Percentiles rank a stretch among this genome's conserved stretches.
Conservation (phyloP, 179 eudicot genomes). For the Amaranthus tricolor region DNA sequence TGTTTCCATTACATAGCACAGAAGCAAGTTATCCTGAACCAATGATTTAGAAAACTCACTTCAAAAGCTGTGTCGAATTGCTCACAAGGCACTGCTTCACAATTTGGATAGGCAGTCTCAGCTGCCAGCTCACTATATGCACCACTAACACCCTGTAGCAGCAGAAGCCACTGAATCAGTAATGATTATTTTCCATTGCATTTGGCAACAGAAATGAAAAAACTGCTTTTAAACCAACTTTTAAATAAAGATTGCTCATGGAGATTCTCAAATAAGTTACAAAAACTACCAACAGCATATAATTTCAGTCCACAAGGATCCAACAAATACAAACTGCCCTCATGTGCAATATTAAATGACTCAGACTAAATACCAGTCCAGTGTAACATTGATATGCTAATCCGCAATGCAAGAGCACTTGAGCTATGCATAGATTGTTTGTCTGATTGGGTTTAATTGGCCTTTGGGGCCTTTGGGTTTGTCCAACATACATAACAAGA, state of each 20-base stretch:
- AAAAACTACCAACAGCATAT: no score
- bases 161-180: slow-evolving; percentile 1
- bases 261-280: neutral
- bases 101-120: slow-evolving; percentile 78
- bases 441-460: neutral
- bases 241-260: neutral
- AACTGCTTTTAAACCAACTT: neutral
- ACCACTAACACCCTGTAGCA: slow-evolving; percentile 69
- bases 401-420: neutral
- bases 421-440: neutral
- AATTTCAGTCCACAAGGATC: neutral
- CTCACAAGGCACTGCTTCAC: slow-evolving; percentile 90
- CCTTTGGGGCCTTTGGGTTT: neutral
- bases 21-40: slow-evolving; percentile 2
- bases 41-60: slow-evolving; percentile 36
- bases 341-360: neutral
- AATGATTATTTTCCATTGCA: neutral
- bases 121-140: slow-evolving; percentile 92
- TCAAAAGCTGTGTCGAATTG: slow-evolving; percentile 86
- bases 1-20: slow-evolving; percentile 2
- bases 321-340: neutral
- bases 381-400: neutral
- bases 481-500: neutral
- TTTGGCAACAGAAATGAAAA: neutral
- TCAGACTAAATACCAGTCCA: neutral